Conservation (phyloP, 139 green algal species). For the Chlamydomonas schloesseri region DNA sequence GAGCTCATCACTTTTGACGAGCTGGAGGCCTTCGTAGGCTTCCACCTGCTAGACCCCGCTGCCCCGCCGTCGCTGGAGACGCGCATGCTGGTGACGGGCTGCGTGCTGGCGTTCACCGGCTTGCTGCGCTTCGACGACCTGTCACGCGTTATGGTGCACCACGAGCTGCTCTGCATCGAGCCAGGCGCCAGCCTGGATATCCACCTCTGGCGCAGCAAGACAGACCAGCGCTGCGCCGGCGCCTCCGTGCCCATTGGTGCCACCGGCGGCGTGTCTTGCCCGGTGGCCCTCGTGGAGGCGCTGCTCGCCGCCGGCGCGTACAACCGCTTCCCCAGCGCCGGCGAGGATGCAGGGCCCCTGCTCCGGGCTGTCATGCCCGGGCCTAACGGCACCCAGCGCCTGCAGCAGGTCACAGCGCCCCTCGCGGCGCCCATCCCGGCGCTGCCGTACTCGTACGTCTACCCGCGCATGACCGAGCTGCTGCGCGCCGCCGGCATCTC, state of each 20-base stretch:
- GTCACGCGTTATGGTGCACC: not conserved
- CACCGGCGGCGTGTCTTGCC: not conserved
- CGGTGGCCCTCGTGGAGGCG: not conserved
- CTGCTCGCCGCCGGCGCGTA: not conserved
- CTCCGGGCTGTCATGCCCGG: not conserved
- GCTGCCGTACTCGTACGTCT: not conserved
- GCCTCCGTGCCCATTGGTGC: not conserved
- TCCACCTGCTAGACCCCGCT: not conserved
- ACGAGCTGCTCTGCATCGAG: not conserved
- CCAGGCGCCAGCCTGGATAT: not conserved
- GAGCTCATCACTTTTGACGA: not conserved
- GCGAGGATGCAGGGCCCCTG: not conserved
- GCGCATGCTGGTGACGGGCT: not conserved
- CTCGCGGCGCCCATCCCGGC: not conserved
- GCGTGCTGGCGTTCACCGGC: not conserved
- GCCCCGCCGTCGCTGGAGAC: not conserved
- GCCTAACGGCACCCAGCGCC: too few species aligned
- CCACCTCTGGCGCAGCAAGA: not conserved
- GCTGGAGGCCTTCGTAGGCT: not conserved
- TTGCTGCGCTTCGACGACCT: conserved; percentile 1
- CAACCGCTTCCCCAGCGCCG: too few species aligned
- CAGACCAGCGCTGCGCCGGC: not conserved
- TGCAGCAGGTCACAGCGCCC: not conserved
- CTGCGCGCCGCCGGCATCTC: too few species aligned
- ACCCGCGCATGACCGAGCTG: too few species aligned